Base-by-base conservation (phyloP, 106 monocot genomes). In the Gastrodia elata region DNA sequence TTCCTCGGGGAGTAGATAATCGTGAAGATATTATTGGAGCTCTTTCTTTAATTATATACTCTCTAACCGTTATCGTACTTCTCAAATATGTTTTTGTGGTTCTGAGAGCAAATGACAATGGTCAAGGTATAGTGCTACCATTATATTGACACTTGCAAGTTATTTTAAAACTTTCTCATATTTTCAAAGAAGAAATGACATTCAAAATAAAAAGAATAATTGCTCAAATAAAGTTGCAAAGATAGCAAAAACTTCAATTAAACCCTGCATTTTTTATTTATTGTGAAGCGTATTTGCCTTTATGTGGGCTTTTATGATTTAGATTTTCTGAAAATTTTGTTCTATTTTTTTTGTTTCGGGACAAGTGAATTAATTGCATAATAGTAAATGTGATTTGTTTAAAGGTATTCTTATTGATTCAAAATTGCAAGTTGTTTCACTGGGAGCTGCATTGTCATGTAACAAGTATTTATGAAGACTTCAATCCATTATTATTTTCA, bases 41-140 rank as follows among this genome's bases (percentile, higher is more conserved):
- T 71, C 94, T 94, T 80, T 94, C 91, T 56, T 71, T 94, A 65
- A 94, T 94, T 67, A 94, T 94, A 64, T 94, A 94, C 76, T 83
- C 94, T n/a, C 76, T 94, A 8, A 91, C 88, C 58, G 81, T 94
- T 34, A 75, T 94, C 28, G 86, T 86, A 22, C 91, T 94, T 22
- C 72, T 91, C 73, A 94, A 94, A 64, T 94, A 94, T 74, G 91
- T 94, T 43, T 84, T 91, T 64, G 58, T 94, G 0, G 94, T 94
- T 36, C 56, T 94, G 77, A 82, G 88, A 64, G 94, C 94, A 74
- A 94, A 91, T 72, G 94, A 94, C 65, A 88, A 89, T 76, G 94
- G 94, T 69, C 94, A 94, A 76, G 94, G 94, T 94, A 78, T 79
- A 42, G 52, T 52, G 6, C 20, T 52, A 52, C 4, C 28, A 59